Percentiles rank a stretch among this genome's conserved stretches.
Conservation (phyloP, 2,329 filamentous ascomycete genomes). For the Aspergillus vadensis region DNA sequence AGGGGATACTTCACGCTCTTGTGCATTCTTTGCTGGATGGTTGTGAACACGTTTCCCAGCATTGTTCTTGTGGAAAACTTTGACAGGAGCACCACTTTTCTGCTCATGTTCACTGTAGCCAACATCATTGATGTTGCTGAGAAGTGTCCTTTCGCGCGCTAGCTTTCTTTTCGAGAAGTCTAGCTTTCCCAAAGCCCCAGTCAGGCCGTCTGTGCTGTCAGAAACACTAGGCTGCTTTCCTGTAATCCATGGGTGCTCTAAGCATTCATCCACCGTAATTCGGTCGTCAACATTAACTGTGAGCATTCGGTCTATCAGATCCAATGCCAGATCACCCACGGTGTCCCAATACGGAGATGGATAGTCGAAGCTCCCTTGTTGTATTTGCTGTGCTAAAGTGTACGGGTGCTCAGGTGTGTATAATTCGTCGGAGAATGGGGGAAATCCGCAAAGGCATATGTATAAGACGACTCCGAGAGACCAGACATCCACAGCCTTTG, state of each 20-base stretch:
- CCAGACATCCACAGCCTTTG: conserved; percentile 94
- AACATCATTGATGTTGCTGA: conserved; percentile 79
- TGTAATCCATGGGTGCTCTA: conserved; percentile 87
- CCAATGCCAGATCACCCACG: conserved; percentile 81
- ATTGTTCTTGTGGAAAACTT: conserved; percentile 74
- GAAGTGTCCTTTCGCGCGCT: conserved; percentile 77
- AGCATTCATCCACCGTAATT: conserved; percentile 85
- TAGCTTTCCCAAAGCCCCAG: conserved; percentile 78
- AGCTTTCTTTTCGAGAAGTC: conserved; percentile 83
- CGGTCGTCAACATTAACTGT: conserved; percentile 81
- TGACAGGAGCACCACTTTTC: conserved; percentile 62
- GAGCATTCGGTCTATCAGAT: conserved; percentile 93
- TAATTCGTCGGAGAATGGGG: conserved; percentile 94
- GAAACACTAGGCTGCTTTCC: conserved; percentile 61
- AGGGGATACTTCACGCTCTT: conserved; percentile 62
- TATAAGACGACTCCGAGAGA: conserved; percentile 97
- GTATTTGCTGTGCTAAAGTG: conserved; percentile 85
- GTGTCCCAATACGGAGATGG: conserved; percentile 95
- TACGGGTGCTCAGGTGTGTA: conserved; percentile 80
- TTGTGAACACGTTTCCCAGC: conserved; percentile 50
- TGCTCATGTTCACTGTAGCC: conserved; percentile 61
- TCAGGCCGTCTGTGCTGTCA: conserved; percentile 90
- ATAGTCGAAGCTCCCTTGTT: conserved; percentile 85
- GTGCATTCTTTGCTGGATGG: conserved; percentile 35
- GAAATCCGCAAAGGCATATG: conserved; percentile 95